A percentile compares a stretch with the other conserved stretches of the same genome.
phyloP scores from a whole-genome alignment of 1,139 yeast genomes.

The Meyerozyma guilliermondii region DNA sequence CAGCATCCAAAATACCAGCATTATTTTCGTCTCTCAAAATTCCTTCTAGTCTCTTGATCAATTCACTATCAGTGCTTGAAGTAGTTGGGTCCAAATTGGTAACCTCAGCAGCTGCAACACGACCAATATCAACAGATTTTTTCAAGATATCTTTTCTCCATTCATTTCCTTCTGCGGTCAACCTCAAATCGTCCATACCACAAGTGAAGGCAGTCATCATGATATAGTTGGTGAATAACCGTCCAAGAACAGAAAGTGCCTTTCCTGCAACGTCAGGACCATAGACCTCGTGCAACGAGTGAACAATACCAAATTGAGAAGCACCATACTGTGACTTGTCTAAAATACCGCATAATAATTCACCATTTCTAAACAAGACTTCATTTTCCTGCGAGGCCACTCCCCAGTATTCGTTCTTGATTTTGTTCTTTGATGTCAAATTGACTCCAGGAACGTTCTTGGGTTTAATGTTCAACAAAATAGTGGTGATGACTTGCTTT shows the following conservation, averaged over 20 bases:
- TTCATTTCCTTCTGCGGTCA: constrained; percentile 83
- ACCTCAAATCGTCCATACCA: constrained; percentile 98
- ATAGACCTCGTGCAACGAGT: constrained; percentile 91
- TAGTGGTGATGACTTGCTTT: constrained; percentile 92
- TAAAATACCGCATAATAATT: constrained; percentile 82
- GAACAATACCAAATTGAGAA: constrained; percentile 93
- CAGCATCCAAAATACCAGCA: constrained; percentile 92
- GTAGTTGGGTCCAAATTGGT: constrained; percentile 69
- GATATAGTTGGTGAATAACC: constrained; percentile 90
- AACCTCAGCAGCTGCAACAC: constrained; percentile 91
- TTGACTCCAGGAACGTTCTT: constrained; percentile 86
- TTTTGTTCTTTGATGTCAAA: constrained; percentile 75
- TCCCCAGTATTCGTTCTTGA: constrained; percentile 96
- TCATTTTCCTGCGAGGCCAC: constrained; percentile 75
- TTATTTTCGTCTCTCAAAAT: constrained; percentile 91
- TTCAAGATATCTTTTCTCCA: constrained; percentile 83
- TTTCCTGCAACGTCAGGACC: constrained; percentile 91
- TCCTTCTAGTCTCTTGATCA: constrained; percentile 85
- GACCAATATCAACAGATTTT: constrained; percentile 76
- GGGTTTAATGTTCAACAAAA: constrained; percentile 81
- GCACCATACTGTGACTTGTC: constrained; percentile 99
- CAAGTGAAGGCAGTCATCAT: constrained; percentile 94
- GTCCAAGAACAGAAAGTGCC: constrained; percentile 82
- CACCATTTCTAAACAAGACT: constrained; percentile 84
- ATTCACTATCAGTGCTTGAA: constrained; percentile 63